Evolutionary conservation across 225 moss, liverwort and hornwort genomes (phyloP), one percentile per base, ranked within the genome.

Genomic region (Polytrichum commune): DNA sequence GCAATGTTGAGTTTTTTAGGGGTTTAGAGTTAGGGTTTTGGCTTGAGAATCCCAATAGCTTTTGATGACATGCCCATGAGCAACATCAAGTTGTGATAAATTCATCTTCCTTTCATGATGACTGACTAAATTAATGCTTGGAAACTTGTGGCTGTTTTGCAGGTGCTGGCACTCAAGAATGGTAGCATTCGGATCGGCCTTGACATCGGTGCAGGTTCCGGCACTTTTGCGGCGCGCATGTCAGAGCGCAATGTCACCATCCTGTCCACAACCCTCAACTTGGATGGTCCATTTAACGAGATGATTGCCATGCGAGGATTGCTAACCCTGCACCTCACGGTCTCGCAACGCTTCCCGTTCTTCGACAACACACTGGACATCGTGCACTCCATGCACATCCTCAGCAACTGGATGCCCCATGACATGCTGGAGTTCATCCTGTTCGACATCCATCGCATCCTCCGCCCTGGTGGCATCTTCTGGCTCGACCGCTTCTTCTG

Each of bases 401-500:
- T 88, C 63, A 88, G 87, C 66, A 88, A 88, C 66, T 88, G 87
- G 87, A 84, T 88, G 29, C 87, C 87, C 28, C 61, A 70, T 0
- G 84, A 81, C 25, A 77, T 18, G 10, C 66, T 88, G 67, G 87
- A 88, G 75, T 88, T 88, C 67, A 76, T 88, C 63, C 77, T 88
- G 13, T 88, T 65, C 56, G 87, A 88, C 69, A 84, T 88, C 65
- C 77, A 88, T 38, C 81, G 87, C 22, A 77, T 88, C 69, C 76
- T 88, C 29, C 72, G 87, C 46, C 87, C 87, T 1, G 87, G 87
- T 18, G 87, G 87, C 25, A 26, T 88, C 13, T 88, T 88, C 69
- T 88, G 87, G 87, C 65, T 88, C 3, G 87, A 88, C 63, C 87
- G 79, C 46, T 88, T 88, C 72, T 88, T 88, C 79, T 88, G 87